Evolutionary conservation across 805 yeast genomes (phyloP).

Genomic region (Starmerella bombi): DNA sequence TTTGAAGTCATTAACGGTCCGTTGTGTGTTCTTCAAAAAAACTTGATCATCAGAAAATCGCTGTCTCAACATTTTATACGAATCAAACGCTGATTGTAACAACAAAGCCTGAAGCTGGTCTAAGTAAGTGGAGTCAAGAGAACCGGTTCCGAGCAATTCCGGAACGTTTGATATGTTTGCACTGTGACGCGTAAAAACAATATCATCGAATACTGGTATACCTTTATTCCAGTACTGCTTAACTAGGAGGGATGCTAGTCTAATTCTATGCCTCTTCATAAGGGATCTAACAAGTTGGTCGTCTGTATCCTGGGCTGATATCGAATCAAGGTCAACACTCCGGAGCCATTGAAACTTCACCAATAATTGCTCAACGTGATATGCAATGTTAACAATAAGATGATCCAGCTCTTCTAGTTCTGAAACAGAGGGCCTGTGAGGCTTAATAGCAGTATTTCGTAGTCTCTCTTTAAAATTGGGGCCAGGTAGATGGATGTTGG

Average conservation of each 20-base stretch:
- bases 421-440: constrained; percentile 7
- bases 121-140: constrained; percentile 5
- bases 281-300: constrained; percentile 38
- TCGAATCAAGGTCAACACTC: constrained; percentile 30
- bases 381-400: constrained; percentile 40
- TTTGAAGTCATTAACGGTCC: constrained; percentile 4
- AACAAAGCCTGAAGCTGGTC: constrained; percentile 17
- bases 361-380: constrained; percentile 38
- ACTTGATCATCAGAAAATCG: constrained; percentile 5
- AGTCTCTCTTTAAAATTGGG: constrained; percentile 6
- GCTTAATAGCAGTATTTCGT: background rate
- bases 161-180: constrained; percentile 15
- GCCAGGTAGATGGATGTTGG: constrained; percentile 4
- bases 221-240: constrained; percentile 38
- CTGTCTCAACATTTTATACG: constrained; percentile 5
- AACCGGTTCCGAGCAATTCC: constrained; percentile 5
- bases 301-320: constrained; percentile 24
- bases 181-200: constrained; percentile 29
- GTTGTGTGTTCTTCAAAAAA: constrained; percentile 4
- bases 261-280: constrained; percentile 41
- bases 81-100: constrained; percentile 5
- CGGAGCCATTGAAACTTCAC: constrained; percentile 43
- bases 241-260: constrained; percentile 48
- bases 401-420: constrained; percentile 34
- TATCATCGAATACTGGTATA: constrained; percentile 43